Evolutionary conservation across 148 eudicot species (phyloP), one percentile per base, ranked within the genome.

Genomic region (Cornus controversa): DNA sequence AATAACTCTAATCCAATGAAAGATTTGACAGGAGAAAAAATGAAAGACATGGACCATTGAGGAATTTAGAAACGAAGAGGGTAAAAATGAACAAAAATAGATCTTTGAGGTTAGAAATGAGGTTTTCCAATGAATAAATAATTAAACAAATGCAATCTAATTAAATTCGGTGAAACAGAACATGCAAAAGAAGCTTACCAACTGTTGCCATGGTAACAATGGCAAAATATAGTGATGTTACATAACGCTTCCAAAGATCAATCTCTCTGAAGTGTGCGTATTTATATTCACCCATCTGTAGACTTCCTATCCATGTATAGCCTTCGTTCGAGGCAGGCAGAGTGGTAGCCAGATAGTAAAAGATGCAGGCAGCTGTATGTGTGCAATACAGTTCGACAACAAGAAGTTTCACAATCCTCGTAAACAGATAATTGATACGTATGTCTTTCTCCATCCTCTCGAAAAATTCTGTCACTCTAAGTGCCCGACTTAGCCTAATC

Each of bases 241-340:
- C 45, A 36, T 85, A 85, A 8, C 88, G 81, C 8, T 27, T 85
- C 88, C 88, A 82, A 47, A 85, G 79, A 76, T 82, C 81, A 24
- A 85, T 80, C 0, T 85, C 81, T 62, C 88, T 69, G 63, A 85
- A 85, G 54, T 85, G 50, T 58, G 87, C 67, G 23, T 85, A 85
- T 58, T 70, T 82, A 37, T 79, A 82, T 27, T 85, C 88, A 8
- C 88, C 88, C 74, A 85, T 64, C 71, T 75, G 42, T 37, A 85
- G 74, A 71, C 88, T 85, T 68, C 88, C 88, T 31, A 85, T 85
- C 88, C 88, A 85, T 14, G 88, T 85, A 37, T 82, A 82, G 13
- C 85, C 85, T 77, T 85, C 88, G n/a, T 80, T 10, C 5, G 70
- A 40, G 23, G 81, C 74, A 60, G 88, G 88, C 67, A 82, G 42